phyloP scores from a whole-genome alignment of 2,329 filamentous ascomycete genomes.

The Fonsecaea pedrosoi region DNA sequence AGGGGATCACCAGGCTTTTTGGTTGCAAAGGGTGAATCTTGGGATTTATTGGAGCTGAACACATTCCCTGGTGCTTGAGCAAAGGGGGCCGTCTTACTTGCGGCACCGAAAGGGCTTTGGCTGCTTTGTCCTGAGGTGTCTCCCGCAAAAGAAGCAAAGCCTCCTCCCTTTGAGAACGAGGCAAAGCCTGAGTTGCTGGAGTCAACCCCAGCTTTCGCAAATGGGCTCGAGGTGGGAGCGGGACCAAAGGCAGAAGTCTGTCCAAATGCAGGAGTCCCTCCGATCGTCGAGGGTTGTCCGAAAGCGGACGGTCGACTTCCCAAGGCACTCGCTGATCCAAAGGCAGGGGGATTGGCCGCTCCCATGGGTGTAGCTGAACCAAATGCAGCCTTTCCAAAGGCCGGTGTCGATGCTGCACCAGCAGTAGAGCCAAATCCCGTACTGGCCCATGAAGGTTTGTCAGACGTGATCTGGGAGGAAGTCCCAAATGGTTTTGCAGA shows the following conservation, averaged over 20 bases:
- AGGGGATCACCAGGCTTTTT: constrained; percentile 35
- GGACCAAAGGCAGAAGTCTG: constrained; percentile 30
- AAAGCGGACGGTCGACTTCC: constrained; percentile 44
- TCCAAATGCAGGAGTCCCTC: constrained; percentile 34
- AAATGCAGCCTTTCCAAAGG: constrained; percentile 44
- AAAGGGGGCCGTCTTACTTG: constrained; percentile 41
- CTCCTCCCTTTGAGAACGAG: constrained; percentile 41
- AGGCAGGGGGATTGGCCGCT: constrained; percentile 40
- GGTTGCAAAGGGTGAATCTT: constrained; percentile 44
- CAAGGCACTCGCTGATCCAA: constrained; percentile 47
- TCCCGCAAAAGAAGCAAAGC: constrained; percentile 38
- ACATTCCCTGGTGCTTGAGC: constrained; percentile 36
- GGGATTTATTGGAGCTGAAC: constrained; percentile 27
- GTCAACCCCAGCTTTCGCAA: constrained; percentile 27
- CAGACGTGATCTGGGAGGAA: constrained; percentile 42
- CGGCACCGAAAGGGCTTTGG: constrained; percentile 43
- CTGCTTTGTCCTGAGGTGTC: constrained; percentile 29
- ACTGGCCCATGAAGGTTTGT: constrained; percentile 40
- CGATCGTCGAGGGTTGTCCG: constrained; percentile 42
- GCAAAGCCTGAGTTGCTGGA: constrained; percentile 39
- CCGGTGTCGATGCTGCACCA: constrained; percentile 19
- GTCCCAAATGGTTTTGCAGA: constrained; percentile 36
- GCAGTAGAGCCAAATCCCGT: constrained; percentile 38
- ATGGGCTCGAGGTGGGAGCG: constrained; percentile 30
- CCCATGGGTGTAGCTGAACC: constrained; percentile 44